Base-by-base conservation (phyloP, 176 grass and related monocot genomes). In the Cenchrus fungigraminus region DNA sequence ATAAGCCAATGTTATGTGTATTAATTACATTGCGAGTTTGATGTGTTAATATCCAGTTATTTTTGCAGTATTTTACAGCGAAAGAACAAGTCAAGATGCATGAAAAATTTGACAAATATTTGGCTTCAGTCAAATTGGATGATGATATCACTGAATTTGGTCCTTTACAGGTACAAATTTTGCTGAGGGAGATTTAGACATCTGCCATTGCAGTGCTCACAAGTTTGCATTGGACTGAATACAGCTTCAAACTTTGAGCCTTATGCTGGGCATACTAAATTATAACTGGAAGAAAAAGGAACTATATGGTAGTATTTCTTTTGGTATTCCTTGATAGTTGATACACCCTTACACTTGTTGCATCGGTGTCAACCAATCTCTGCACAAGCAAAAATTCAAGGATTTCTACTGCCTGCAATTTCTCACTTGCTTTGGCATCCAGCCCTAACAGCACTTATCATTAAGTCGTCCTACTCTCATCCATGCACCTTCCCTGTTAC, bases 31-130 rank as follows among this genome's bases (percentile, higher is more conserved):
- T 45, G 44, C 44, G 44, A 45, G 44, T 45, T 47, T 10, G 31
- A 32, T 20, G 16, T 71, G 44, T 46, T 47, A 47, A 45, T 1
- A 46, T 47, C 5, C 7, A 71, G 68, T 46, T 71, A 19, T 71
- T 71, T 45, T 14, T 10, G 3, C 15, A 47, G 46, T 79, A 79
- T 66, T 51, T 65, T 53, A 49, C 11, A 45, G 77, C 61, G 20
- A 79, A 25, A 79, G 77, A 79, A 66, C 61, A 79, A 13, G 45
- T 79, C 22, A 15, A 19, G 46, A 0, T 79, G 61, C 62, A 66
- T 52, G 22, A 79, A 49, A 25, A 67, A 25, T 52, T 79, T 66
- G 77, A 79, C 45, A 6, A 19, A 34, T 51, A 79, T 37, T 66
- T 79, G 62, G 8, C 61, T 9, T 66, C 61, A 53, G 77, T 45